Evolutionary conservation across 2,329 filamentous ascomycete species (phyloP).

Genomic region (Aspergillus viridinutans): DNA sequence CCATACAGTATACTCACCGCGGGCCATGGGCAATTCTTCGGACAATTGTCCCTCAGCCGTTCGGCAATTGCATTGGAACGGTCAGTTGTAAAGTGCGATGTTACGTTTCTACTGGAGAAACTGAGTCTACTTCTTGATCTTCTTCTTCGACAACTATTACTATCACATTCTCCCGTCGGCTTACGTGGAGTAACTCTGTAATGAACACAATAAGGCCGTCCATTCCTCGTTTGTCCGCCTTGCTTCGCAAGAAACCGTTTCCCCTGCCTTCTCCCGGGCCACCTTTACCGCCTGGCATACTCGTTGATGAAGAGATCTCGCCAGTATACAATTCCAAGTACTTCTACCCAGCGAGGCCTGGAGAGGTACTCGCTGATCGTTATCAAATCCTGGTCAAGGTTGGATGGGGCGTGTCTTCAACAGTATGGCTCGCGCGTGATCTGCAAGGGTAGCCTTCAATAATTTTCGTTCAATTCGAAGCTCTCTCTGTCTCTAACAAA

Average conservation of each 20-base stretch:
- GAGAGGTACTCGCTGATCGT: constrained; percentile 33
- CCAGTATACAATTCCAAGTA: constrained; percentile 32
- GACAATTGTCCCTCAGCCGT: too few relatives aligned
- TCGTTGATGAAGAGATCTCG: constrained; percentile 39
- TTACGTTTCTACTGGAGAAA: too few relatives aligned
- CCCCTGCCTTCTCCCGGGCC: constrained; percentile 20
- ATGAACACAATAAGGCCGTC: constrained; percentile 20
- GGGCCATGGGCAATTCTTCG: too few relatives aligned
- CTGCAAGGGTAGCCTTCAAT: constrained; percentile 20
- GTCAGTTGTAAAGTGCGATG: too few relatives aligned
- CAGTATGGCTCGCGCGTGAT: constrained; percentile 43
- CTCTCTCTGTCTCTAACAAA: constrained; percentile 19
- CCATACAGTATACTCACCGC: too few relatives aligned
- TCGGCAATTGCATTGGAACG: too few relatives aligned
- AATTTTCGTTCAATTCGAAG: not conserved
- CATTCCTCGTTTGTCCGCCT: constrained; percentile 14
- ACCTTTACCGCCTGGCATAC: constrained; percentile 18
- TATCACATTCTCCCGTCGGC: constrained; percentile 11
- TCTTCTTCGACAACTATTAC: constrained; percentile 14
- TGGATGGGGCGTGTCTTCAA: constrained; percentile 41
- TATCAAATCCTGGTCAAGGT: constrained; percentile 41
- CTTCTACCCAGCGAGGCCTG: constrained; percentile 39
- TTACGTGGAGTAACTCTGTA: constrained; percentile 13
- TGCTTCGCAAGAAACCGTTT: constrained; percentile 25
- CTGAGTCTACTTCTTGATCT: not conserved